Evolutionary conservation across 805 yeast species (phyloP).

Genomic region (Wickerhamiella lipophila): DNA sequence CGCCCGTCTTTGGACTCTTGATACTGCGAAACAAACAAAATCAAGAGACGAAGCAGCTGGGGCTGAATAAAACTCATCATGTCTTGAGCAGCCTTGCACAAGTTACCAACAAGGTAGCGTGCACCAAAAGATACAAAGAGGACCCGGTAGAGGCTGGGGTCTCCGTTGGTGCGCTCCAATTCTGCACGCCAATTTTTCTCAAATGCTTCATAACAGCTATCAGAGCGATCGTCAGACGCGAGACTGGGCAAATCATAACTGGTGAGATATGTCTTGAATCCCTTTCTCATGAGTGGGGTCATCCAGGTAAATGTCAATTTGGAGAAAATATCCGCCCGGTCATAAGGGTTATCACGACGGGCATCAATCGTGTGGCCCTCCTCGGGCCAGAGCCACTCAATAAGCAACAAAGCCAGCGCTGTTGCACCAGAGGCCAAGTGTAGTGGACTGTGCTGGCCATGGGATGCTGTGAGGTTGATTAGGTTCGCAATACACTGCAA

Average conservation of each 20-base stretch:
- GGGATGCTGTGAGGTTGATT: slow-evolving; percentile 27
- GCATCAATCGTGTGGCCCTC: slow-evolving; percentile 25
- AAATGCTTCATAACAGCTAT: slow-evolving; percentile 39
- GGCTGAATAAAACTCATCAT: slow-evolving; percentile 79
- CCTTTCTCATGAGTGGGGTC: slow-evolving; percentile 69
- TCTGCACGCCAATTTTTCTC: slow-evolving; percentile 50
- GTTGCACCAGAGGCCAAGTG: slow-evolving; percentile 29
- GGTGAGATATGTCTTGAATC: slow-evolving; percentile 44
- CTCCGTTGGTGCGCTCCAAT: slow-evolving; percentile 24
- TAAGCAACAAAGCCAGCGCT: slow-evolving; percentile 33
- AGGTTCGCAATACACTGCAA: slow-evolving; percentile 38
- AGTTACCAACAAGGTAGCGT: slow-evolving; percentile 56
- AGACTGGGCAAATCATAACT: slow-evolving; percentile 62
- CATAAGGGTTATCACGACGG: slow-evolving; percentile 33
- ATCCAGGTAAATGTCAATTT: slow-evolving; percentile 80
- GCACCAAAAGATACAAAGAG: slow-evolving; percentile 60
- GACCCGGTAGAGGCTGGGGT: slow-evolving; percentile 47
- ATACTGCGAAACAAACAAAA: slow-evolving; percentile 45
- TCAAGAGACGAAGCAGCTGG: slow-evolving; percentile 56
- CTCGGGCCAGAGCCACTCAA: slow-evolving; percentile 34
- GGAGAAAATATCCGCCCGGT: slow-evolving; percentile 58
- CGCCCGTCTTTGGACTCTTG: slow-evolving; percentile 19
- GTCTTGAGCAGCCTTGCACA: slow-evolving; percentile 65
- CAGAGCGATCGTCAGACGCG: slow-evolving; percentile 54
- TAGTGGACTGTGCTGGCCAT: slow-evolving; percentile 20